phyloP scores from a whole-genome alignment of 768 basidiomycete species.

The Tubosaeta brunneosetosa region DNA sequence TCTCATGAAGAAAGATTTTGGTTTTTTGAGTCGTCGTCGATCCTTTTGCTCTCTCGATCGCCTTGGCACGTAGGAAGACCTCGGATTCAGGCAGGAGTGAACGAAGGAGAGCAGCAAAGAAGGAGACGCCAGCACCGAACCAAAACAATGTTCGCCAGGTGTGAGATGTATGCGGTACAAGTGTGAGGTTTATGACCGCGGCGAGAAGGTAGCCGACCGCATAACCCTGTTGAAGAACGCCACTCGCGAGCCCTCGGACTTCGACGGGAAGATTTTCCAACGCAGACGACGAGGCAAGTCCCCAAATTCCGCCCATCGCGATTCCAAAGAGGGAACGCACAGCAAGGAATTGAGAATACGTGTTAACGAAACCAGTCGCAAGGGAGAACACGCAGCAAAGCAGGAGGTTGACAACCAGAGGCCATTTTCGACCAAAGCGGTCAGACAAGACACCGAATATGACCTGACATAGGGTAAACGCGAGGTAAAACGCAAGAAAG shows the following conservation, averaged over 20 bases:
- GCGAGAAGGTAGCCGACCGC: slow-evolving; percentile 83
- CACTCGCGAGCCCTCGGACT: slow-evolving; percentile 78
- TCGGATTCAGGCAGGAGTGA: slow-evolving; percentile 72
- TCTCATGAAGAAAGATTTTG: slow-evolving; percentile 67
- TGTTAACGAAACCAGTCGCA: slow-evolving; percentile 75
- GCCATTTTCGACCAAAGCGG: slow-evolving; percentile 93
- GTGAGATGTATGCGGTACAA: slow-evolving; percentile 35
- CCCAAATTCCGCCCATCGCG: slow-evolving; percentile 90
- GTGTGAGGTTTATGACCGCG: slow-evolving; percentile 71
- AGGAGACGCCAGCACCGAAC: slow-evolving; percentile 64
- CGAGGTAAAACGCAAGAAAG: background rate
- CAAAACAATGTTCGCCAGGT: slow-evolving; percentile 83
- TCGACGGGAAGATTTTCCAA: slow-evolving; percentile 89
- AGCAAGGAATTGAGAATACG: slow-evolving; percentile 74
- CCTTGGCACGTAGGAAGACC: slow-evolving; percentile 64
- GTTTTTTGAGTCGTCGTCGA: slow-evolving; percentile 47
- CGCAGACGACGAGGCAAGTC: slow-evolving; percentile 72
- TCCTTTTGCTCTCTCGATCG: slow-evolving; percentile 42
- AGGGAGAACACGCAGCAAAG: slow-evolving; percentile 71
- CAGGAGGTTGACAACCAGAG: slow-evolving; percentile 70
- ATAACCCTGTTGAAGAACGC: slow-evolving; percentile 86
- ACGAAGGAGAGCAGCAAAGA: slow-evolving; percentile 65
- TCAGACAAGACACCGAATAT: slow-evolving; percentile 85
- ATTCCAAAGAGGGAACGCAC: slow-evolving; percentile 81
- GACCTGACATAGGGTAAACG: slow-evolving; percentile 29